Conservation (phyloP, 2,329 filamentous ascomycete species). For the Pseudogymnoascus sp. region DNA sequence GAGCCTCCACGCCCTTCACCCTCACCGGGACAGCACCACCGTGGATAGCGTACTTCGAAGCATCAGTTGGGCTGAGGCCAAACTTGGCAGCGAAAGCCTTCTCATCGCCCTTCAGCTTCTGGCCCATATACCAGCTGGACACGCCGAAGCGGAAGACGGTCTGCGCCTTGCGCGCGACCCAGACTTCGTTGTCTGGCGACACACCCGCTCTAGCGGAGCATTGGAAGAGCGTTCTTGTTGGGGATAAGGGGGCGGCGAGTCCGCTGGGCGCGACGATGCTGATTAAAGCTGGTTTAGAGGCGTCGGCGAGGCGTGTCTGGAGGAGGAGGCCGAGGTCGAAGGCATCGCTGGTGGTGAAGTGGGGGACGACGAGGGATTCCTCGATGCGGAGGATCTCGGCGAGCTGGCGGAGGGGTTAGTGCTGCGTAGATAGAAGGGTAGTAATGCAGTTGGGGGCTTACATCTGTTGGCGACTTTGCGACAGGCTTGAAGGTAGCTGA, state of each 20-base stretch:
- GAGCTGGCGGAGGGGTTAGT: slow-evolving; percentile 19
- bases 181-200: slow-evolving; percentile 62
- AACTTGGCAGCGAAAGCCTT: slow-evolving; percentile 56
- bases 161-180: slow-evolving; percentile 63
- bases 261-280: slow-evolving; percentile 45
- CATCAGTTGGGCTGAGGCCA: slow-evolving; percentile 48
- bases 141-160: slow-evolving; percentile 64
- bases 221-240: slow-evolving; percentile 58
- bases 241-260: slow-evolving; percentile 25
- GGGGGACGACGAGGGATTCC: slow-evolving; percentile 24
- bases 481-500: neutral
- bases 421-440: neutral
- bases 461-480: slow-evolving; percentile 3
- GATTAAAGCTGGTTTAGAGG: slow-evolving; percentile 50
- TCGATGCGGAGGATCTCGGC: slow-evolving; percentile 26
- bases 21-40: slow-evolving; percentile 68
- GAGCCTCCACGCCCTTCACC: slow-evolving; percentile 65
- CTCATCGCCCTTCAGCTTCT: slow-evolving; percentile 60
- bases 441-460: neutral
- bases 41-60: slow-evolving; percentile 64
- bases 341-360: slow-evolving; percentile 56
- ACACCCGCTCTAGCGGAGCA: slow-evolving; percentile 57
- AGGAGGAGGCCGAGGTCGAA: slow-evolving; percentile 58
- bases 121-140: slow-evolving; percentile 63
- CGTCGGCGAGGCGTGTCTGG: slow-evolving; percentile 51